Base-by-base conservation (phyloP, 176 grass and related monocot genomes). In the Tillandsia fasciculata region DNA sequence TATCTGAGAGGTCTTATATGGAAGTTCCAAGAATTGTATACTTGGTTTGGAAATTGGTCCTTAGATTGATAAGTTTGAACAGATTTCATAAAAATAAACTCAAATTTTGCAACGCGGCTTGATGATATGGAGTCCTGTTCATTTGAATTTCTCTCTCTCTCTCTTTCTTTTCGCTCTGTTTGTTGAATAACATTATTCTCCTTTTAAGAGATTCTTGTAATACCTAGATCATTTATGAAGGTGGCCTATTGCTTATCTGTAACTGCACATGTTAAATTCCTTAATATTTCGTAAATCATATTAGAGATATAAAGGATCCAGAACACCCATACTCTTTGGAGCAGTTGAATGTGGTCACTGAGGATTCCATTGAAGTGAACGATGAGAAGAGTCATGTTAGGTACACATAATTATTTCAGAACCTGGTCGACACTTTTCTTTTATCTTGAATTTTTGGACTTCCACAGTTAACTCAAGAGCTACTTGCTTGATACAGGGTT, bases 231-330 rank as follows among this genome's bases (percentile, higher is more conserved):
- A 42, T 42, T 42, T 42, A 7, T 42, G 33, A 42, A 42, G 33
- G 33, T 8, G 33, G 1, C 33, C 33, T 42, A 42, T 42, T 42
- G 33, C 4, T 42, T 42, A 42, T 42, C 33, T 61, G 15, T 23
- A 14, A 9, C 11, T 61, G 22, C 17, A 61, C 11, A 18, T 61
- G 6, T 69, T 27, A 17, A n/a, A 54, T 66, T 76, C 76, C 70
- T 87, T 97, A 90, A 93, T 70, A 8, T 42, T 77, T 90, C 73
- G 76, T 67, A 97, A 87, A 97, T 83, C 87, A 93, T 83, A 90
- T 97, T 72, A 93, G 94, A 93, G 94, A 97, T 77, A 97, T 97
- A 83, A 89, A 90, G 77, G 93, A 97, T 50, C 89, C 89, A 47
- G 93, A 97, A 74, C 89, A 92, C 75, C 93, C 93, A 53, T 90